Percentiles rank a stretch among this genome's conserved stretches.
phyloP scores from a whole-genome alignment of 2,329 filamentous ascomycete species.

The Trichoderma breve region DNA sequence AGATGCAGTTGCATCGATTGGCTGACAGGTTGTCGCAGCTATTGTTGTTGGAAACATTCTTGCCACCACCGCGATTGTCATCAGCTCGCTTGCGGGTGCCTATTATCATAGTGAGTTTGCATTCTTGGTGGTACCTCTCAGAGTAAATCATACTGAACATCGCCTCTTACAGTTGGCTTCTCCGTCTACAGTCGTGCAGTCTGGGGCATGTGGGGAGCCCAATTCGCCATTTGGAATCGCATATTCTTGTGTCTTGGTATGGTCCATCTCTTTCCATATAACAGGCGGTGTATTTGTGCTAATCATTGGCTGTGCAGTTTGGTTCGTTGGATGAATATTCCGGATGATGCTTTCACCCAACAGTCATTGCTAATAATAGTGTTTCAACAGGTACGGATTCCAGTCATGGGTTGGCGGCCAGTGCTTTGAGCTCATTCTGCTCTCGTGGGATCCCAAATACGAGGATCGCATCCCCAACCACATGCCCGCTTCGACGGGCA shows the following conservation, averaged over 20 bases:
- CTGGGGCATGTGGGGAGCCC: constrained; percentile 44
- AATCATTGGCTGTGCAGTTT: constrained; percentile 24
- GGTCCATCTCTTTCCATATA: neutral
- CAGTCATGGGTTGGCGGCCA: constrained; percentile 48
- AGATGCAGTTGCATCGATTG: neutral
- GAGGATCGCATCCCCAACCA: constrained; percentile 43
- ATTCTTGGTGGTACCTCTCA: too few species aligned
- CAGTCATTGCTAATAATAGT: neutral
- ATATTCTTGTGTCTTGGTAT: constrained; percentile 42
- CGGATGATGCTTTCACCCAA: neutral
- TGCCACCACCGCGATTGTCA: constrained; percentile 39
- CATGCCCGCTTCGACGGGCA: constrained; percentile 41
- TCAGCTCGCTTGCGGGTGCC: constrained; percentile 44
- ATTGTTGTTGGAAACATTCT: constrained; percentile 41
- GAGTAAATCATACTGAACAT: neutral
- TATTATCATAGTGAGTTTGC: constrained; percentile 39
- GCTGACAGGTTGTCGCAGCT: constrained; percentile 22
- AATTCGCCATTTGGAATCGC: constrained; percentile 43
- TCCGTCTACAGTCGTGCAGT: constrained; percentile 39
- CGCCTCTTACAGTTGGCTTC: constrained; percentile 33
- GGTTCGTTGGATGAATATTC: constrained; percentile 21
- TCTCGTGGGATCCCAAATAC: constrained; percentile 44
- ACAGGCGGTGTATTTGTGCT: neutral
- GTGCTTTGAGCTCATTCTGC: constrained; percentile 45
- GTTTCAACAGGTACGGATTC: constrained; percentile 39